Percentiles rank a stretch among this genome's conserved stretches.
phyloP scores from a whole-genome alignment of 768 basidiomycete species.

The Boletellus ananas region DNA sequence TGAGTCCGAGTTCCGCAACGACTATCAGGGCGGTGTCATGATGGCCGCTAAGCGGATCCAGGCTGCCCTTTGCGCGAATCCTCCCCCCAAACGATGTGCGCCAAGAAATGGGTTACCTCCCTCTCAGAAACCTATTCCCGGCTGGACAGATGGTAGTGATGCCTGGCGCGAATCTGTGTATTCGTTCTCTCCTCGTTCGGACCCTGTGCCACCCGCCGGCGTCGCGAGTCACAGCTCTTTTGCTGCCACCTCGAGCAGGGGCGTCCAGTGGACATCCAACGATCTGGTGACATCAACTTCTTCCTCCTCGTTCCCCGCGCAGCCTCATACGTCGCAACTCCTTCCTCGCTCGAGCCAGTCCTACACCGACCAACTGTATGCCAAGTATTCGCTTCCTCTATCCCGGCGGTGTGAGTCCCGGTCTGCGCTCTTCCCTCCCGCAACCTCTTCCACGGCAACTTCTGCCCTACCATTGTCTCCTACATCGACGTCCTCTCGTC shows the following conservation, averaged over 20 bases:
- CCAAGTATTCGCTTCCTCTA: conserved; percentile 54
- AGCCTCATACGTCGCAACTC: conserved; percentile 22
- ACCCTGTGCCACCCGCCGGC: conserved; percentile 30
- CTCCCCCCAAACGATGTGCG: conserved; percentile 35
- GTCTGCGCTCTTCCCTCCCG: conserved; percentile 35
- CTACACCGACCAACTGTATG: conserved; percentile 46
- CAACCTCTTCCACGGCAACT: conserved; percentile 34
- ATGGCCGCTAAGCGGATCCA: conserved; percentile 62
- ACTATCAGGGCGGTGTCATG: conserved; percentile 61
- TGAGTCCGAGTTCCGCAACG: conserved; percentile 32
- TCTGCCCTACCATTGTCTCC: conserved; percentile 36
- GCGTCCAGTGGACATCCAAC: conserved; percentile 47
- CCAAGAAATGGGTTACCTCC: conserved; percentile 33
- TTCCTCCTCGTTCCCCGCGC: conserved; percentile 24
- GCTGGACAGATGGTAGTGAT: conserved; percentile 66
- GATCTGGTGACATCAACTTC: conserved; percentile 23
- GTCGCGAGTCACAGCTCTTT: conserved; percentile 37
- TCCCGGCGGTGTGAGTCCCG: conserved; percentile 53
- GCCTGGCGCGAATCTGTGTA: conserved; percentile 69
- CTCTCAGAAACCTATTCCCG: conserved; percentile 46
- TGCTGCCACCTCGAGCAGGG: conserved; percentile 48
- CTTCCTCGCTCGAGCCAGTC: conserved; percentile 29
- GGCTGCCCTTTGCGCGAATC: conserved; percentile 41
- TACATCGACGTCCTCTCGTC: conserved; percentile 32
- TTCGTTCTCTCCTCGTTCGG: conserved; percentile 43